Conservation (phyloP, 1,139 yeast genomes). For the Kodamaea sp. region DNA sequence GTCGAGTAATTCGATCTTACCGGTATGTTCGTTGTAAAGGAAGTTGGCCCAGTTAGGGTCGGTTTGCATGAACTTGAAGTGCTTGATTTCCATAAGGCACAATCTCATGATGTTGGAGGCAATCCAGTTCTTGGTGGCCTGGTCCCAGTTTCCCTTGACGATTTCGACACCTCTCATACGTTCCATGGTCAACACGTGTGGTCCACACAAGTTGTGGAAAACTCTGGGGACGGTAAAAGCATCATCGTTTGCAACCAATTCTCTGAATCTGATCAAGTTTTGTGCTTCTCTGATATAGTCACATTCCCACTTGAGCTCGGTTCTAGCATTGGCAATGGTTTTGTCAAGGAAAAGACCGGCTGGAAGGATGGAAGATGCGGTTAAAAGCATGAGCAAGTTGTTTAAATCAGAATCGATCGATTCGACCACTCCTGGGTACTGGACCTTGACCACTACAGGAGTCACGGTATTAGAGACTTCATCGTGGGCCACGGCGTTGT, state of each 20-base stretch:
- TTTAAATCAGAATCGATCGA: conserved; percentile 93
- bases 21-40: conserved; percentile 66
- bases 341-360: conserved; percentile 90
- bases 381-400: conserved; percentile 73
- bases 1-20: conserved; percentile 80
- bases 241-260: conserved; percentile 62
- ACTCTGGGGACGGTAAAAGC: conserved; percentile 82
- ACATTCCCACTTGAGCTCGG: conserved; percentile 96
- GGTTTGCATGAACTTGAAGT: conserved; percentile 92
- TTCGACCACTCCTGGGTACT: conserved; percentile 96
- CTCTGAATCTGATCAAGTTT: conserved; percentile 68
- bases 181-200: conserved; percentile 88
- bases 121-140: conserved; percentile 74
- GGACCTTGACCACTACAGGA: conserved; percentile 95
- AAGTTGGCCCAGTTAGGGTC: conserved; percentile 99
- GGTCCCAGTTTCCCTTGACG: conserved; percentile 74
- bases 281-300: conserved; percentile 91
- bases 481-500: conserved; percentile 56
- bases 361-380: conserved; percentile 86
- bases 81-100: conserved; percentile 81
- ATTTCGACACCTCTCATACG: conserved; percentile 82
- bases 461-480: conserved; percentile 47
- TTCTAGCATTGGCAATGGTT: conserved; percentile 90
- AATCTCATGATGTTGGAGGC: conserved; percentile 86
- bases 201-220: conserved; percentile 74